Evolutionary conservation across 345 rosid species (phyloP).

Genomic region (Melastoma malabathricum): DNA sequence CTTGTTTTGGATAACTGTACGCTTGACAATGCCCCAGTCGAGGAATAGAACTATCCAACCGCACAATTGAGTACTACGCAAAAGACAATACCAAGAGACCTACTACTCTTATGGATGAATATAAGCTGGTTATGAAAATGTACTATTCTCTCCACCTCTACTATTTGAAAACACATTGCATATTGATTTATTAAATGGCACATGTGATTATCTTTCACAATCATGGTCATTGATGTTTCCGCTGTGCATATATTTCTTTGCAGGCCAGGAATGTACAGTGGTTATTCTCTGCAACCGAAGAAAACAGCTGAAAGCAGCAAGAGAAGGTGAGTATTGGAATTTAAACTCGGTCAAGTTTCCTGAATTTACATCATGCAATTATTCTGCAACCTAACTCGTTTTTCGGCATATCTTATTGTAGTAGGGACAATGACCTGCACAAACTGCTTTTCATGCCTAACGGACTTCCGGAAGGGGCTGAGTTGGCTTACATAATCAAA

Average conservation of each 20-base stretch:
- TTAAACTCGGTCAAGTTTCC: background rate
- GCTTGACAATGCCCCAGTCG: conserved; percentile 25
- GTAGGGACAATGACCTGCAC: conserved; percentile 92
- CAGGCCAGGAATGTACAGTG: conserved; percentile 33
- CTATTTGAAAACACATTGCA: background rate
- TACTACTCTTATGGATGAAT: conserved; percentile 11
- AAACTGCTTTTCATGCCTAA: conserved; percentile 86
- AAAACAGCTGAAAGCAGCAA: conserved; percentile 49
- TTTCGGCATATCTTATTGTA: background rate
- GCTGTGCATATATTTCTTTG: conserved; percentile 1
- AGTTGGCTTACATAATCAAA: conserved; percentile 71
- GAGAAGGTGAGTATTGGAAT: conserved; percentile 20
- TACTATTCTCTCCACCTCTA: conserved; percentile 13
- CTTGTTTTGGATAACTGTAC: too few relatives aligned
- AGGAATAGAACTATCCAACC: conserved; percentile 22
- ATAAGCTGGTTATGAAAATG: conserved; percentile 44
- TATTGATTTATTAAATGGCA: background rate
- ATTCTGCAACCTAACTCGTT: background rate
- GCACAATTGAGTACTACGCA: conserved; percentile 21
- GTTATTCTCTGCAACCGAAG: conserved; percentile 31
- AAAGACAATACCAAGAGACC: conserved; percentile 7
- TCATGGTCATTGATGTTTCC: too few relatives aligned
- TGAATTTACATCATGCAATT: background rate
- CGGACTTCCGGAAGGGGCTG: conserved; percentile 91
- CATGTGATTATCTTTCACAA: background rate